phyloP scores from a whole-genome alignment of 2,329 filamentous ascomycete genomes.

The Penicillium digitatum region DNA sequence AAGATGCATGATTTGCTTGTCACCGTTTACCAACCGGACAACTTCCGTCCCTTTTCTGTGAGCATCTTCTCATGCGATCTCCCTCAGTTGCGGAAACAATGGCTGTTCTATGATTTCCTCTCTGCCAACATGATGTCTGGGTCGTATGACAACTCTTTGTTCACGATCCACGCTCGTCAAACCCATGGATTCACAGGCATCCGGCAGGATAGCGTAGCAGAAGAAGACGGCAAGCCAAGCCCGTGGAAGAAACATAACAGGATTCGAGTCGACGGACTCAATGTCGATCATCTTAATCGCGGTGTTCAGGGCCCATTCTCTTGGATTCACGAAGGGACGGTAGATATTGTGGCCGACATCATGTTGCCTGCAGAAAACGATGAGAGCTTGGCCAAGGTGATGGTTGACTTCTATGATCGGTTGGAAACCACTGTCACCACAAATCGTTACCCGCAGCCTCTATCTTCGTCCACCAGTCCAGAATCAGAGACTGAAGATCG shows the following conservation, averaged over 20 bases:
- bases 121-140: conserved; percentile 95
- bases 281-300: conserved; percentile 92
- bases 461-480: conserved; percentile 17
- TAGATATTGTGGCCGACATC: conserved; percentile 93
- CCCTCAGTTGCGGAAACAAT: conserved; percentile 87
- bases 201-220: conserved; percentile 53
- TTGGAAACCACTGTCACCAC: conserved; percentile 87
- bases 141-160: conserved; percentile 89
- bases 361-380: conserved; percentile 88
- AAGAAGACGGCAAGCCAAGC: conserved; percentile 61
- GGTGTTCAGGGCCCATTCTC: conserved; percentile 91
- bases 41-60: conserved; percentile 90
- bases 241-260: conserved; percentile 96
- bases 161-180: conserved; percentile 93
- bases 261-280: conserved; percentile 85
- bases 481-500: conserved; percentile 49
- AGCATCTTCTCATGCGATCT: conserved; percentile 96
- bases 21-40: conserved; percentile 82
- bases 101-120: conserved; percentile 96
- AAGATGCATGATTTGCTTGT: conserved; percentile 91
- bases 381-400: conserved; percentile 85
- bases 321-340: conserved; percentile 96
- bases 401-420: conserved; percentile 95
- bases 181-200: conserved; percentile 72
- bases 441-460: conserved; percentile 55